Conservation (phyloP, 164 flowering plant species). For the Magnolia officinalis region DNA sequence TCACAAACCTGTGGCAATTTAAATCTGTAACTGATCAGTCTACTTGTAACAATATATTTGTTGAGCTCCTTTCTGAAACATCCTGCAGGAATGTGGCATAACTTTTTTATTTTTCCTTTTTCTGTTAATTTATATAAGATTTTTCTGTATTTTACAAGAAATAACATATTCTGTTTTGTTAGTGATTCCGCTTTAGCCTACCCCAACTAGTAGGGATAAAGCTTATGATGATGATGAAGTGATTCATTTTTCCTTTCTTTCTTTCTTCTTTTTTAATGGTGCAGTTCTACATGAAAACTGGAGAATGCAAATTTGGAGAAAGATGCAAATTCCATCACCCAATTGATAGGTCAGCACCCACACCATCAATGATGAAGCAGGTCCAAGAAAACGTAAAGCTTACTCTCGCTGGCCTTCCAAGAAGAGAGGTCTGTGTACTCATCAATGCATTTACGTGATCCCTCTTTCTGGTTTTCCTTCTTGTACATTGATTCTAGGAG, state of each 20-base stretch:
- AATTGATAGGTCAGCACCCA: conserved; percentile 56
- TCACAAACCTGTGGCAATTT: too few species aligned
- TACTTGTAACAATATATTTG: too few species aligned
- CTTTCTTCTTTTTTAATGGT: background rate
- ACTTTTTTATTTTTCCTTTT: too few species aligned
- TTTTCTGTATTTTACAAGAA: too few species aligned
- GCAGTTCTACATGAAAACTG: conserved; percentile 88
- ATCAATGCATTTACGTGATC: background rate
- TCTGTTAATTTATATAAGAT: too few species aligned
- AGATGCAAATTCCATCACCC: conserved; percentile 92
- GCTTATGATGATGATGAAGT: background rate
- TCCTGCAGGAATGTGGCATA: too few species aligned
- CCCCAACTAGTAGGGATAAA: background rate
- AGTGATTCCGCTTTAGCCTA: too few species aligned
- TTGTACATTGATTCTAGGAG: background rate
- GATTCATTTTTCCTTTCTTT: background rate
- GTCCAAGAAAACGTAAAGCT: conserved; percentile 58
- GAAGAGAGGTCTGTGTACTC: conserved; percentile 79
- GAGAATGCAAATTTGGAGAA: conserved; percentile 81
- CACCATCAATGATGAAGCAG: conserved; percentile 30
- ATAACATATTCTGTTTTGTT: too few species aligned
- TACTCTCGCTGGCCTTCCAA: conserved; percentile 88
- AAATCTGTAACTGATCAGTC: too few species aligned
- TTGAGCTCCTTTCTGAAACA: too few species aligned
- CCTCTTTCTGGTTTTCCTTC: background rate